Conservation (phyloP, 139 green algal genomes). For the Volvox africanus region DNA sequence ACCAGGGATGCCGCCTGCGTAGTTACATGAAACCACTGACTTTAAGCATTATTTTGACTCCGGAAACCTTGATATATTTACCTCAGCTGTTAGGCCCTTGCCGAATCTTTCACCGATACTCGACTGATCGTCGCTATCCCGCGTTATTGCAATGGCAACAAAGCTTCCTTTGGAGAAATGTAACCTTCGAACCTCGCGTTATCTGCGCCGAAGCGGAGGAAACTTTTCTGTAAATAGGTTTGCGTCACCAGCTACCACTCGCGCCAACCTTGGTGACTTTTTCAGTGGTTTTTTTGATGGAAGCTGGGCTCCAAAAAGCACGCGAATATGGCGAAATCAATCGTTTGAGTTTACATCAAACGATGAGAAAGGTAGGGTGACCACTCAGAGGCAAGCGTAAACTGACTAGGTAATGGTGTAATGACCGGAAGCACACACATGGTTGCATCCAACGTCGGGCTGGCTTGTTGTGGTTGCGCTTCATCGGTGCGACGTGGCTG, state of each 20-base stretch:
- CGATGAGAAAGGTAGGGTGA: background rate
- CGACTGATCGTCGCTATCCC: no score
- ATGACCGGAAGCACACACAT: background rate
- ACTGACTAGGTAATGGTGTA: background rate
- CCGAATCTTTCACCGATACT: no score
- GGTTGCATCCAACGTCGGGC: background rate
- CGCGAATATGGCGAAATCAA: slow-evolving; percentile 51
- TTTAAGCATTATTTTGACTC: no score
- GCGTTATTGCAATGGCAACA: background rate
- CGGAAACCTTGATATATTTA: no score
- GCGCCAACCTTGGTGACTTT: slow-evolving; percentile 28
- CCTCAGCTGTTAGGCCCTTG: no score
- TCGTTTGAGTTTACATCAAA: slow-evolving; percentile 44
- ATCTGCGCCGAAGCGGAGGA: background rate
- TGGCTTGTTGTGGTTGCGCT: background rate
- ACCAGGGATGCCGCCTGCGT: background rate
- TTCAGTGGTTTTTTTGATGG: slow-evolving; percentile 43
- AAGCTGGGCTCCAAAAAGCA: slow-evolving; percentile 50
- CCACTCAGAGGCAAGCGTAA: no score
- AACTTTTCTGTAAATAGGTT: background rate
- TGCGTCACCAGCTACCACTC: background rate
- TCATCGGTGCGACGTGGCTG: no score
- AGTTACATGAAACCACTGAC: no score
- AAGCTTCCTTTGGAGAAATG: background rate
- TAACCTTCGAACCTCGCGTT: background rate